These are phyloP conservation scores for Fraxinus pennsylvanica DNA, from an alignment of 257 asterid species.

Conservation along the genomic window DNA sequence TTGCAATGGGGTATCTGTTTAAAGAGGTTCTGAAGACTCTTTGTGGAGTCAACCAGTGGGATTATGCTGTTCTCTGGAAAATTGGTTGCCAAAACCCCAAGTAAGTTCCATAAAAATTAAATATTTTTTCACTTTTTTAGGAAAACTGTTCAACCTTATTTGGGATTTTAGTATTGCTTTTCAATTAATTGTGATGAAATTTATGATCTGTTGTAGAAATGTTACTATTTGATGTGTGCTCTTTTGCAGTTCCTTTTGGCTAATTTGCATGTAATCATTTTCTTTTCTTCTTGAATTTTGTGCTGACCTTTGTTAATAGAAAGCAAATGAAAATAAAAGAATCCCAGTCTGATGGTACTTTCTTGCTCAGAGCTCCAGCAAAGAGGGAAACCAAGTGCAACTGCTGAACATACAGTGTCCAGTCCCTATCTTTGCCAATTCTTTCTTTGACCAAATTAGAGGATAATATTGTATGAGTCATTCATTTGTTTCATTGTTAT, in stretches of 20 bases:
- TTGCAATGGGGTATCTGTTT: conserved; percentile 66
- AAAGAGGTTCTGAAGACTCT: conserved; percentile 80
- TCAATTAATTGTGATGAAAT: neutral
- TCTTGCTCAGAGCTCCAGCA: conserved; percentile 30
- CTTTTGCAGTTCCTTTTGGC: conserved; percentile 23
- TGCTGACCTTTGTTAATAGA: conserved; percentile 29
- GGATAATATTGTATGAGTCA: neutral
- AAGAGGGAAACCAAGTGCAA: conserved; percentile 20
- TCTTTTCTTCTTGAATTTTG: conserved; percentile 31
- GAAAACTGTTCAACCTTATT: neutral
- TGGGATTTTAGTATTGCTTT: conserved; percentile 11
- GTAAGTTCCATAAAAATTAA: conserved; percentile 37
- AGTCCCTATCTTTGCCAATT: conserved; percentile 21
- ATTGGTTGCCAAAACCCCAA: conserved; percentile 66
- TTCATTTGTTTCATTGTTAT: conserved; percentile 15
- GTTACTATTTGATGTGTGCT: conserved; percentile 20
- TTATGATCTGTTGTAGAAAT: conserved; percentile 17
- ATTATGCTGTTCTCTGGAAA: conserved; percentile 84
- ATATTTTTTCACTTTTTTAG: neutral
- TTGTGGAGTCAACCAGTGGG: conserved; percentile 77
- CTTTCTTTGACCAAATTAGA: conserved; percentile 30
- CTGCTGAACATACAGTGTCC: conserved; percentile 24
- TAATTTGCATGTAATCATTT: conserved; percentile 4
- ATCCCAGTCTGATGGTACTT: conserved; percentile 21
- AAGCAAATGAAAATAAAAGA: conserved; percentile 28